These are phyloP conservation scores for Leptographium lundbergii DNA, from an alignment of 2,329 filamentous ascomycete species.

Conservation along the genomic window DNA sequence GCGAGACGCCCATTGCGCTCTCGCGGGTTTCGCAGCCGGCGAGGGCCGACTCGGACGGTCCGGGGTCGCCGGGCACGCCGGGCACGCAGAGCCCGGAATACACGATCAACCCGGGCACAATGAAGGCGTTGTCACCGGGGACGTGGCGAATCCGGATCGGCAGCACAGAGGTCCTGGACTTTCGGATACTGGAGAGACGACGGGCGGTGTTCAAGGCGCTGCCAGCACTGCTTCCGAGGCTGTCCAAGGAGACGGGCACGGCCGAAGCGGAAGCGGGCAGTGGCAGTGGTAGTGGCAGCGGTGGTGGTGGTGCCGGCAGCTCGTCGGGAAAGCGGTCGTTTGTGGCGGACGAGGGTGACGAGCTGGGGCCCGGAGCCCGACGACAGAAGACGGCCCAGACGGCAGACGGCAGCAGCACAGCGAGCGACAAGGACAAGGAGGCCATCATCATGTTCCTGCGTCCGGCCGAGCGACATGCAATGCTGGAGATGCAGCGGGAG, in stretches of 20 bases:
- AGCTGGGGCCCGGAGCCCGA: slow-evolving; percentile 18
- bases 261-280: no score
- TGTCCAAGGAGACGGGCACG: background rate
- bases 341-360: slow-evolving; percentile 28
- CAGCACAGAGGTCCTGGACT: slow-evolving; percentile 39
- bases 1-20: slow-evolving; percentile 39
- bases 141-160: slow-evolving; percentile 44
- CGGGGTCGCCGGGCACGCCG: background rate
- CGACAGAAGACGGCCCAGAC: slow-evolving; percentile 23
- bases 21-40: slow-evolving; percentile 30
- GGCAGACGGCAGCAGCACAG: slow-evolving; percentile 13
- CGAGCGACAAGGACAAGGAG: slow-evolving; percentile 10
- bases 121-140: slow-evolving; percentile 37
- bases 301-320: slow-evolving; percentile 18
- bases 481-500: slow-evolving; percentile 36
- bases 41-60: slow-evolving; percentile 17
- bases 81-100: slow-evolving; percentile 15
- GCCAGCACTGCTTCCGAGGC: slow-evolving; percentile 8
- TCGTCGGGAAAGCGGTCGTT: slow-evolving; percentile 40
- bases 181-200: slow-evolving; percentile 41
- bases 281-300: no score
- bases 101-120: slow-evolving; percentile 27
- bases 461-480: slow-evolving; percentile 30
- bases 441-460: background rate
- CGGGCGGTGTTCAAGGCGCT: slow-evolving; percentile 21